Evolutionary conservation across 2,329 filamentous ascomycete genomes (phyloP), one percentile per base, ranked within the genome.

Genomic region (Ceratocystis huliohia): DNA sequence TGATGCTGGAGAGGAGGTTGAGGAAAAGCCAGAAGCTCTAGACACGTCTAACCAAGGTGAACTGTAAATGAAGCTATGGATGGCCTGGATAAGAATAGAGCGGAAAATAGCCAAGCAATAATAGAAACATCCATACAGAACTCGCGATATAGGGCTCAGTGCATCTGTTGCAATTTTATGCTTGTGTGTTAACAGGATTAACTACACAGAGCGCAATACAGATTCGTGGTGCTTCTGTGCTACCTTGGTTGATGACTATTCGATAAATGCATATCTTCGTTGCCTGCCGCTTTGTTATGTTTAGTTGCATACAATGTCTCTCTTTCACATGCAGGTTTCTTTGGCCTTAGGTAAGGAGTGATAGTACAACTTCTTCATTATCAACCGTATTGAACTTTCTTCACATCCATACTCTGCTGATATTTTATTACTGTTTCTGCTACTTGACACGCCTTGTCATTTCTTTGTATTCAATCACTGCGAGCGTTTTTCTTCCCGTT

Each of bases 21-120:
- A 67, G n/a, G 66, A 67, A 44, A 56, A 67, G 44, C 61, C 66
- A 10, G 66, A 67, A 41, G 53, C 65, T 46, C 30, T 67, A 28
- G 66, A 63, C 13, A 28, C 61, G 8, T 17, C 56, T 25, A 53
- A 53, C 48, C 20, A 53, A 53, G 22, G 20, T 15, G 22, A 53
- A 15, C 22, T 15, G 48, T 53, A 28, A 28, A 15, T 41, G 3
- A 41, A 41, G 37, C 37, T 13, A 41, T 13, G 10, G 37, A 10
- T 41, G 3, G 37, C 37, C 37, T 13, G 37, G 37, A 41, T 41
- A 41, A 41, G 37, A 53, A 25, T 53, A 53, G 48, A 53, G 8
- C 37, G 13, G 37, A 6, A 22, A 17, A 53, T 28, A 2, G 5
- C n/a, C 7, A 53, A 53, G 20, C 37, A 6, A 53, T 53, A 28